Evolutionary conservation across 257 asterid genomes (phyloP), one percentile per base, ranked within the genome.

Genomic region (Solanum chiquidenum): DNA sequence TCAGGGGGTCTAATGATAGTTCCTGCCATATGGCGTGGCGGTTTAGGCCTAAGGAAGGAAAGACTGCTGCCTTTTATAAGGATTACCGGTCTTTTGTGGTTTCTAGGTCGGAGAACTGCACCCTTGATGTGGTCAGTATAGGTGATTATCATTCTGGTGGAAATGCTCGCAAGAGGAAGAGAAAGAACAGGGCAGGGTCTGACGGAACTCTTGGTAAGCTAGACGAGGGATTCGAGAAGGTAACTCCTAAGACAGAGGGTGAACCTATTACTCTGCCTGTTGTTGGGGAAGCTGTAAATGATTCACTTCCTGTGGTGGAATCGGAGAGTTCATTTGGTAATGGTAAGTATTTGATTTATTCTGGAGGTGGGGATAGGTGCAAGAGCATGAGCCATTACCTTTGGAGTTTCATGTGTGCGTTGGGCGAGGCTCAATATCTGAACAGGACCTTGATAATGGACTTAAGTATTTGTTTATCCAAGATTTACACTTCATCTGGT

Each of bases 1-100:
- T 94, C 83, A 83, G 42, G 6, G 99, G 99, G 40, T 88, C 91
- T 35, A 91, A 93, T 21, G 93, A 90, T 33, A 91, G 75, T 31
- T 92, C 96, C 27, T 97, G 99, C 88, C 98, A 97, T 90, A 96
- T 97, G 98, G 98, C 98, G 5, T 97, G 99, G 99, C 88, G 98
- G 86, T 97, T 93, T 89, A 93, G 95, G 94, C 94, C 95, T 2
- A 95, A 95, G 84, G 95, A 95, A 72, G 98, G 94, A 82, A 93
- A 97, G 83, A 89, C 90, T 42, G 92, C 93, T 42, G 88, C 94
- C 7, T 88, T 94, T 77, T 91, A 93, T 83, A 95, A 94, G 90
- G 99, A 97, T 89, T 95, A 94, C 66, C 60, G 99, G 90, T 93
- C 91, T 83, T 95, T 95, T 88, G 89, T 85, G 44, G 86, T 97